These are phyloP conservation scores for Tephrocybe sp. DNA, from an alignment of 768 basidiomycete genomes.

Conservation along the genomic window DNA sequence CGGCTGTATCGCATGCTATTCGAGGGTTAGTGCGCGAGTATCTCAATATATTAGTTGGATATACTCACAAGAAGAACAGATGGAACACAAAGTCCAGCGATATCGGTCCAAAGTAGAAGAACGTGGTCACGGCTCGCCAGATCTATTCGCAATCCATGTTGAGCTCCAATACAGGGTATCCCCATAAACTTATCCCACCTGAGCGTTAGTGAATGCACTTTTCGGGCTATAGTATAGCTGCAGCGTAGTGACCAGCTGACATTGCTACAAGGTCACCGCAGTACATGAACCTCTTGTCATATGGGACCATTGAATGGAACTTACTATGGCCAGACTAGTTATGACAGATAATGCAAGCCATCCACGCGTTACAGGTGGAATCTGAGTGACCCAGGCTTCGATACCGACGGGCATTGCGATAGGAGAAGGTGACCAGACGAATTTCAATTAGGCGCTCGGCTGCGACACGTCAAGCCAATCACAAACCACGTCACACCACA, in stretches of 20 bases:
- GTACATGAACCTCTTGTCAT: neutral
- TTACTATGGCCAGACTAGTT: conserved; percentile 82
- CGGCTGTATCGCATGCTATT: conserved; percentile 93
- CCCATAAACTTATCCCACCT: conserved; percentile 43
- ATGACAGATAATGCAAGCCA: conserved; percentile 82
- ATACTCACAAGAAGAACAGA: conserved; percentile 94
- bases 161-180: neutral
- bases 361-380: conserved; percentile 86
- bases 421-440: neutral
- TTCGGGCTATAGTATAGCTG: conserved; percentile 93
- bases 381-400: conserved; percentile 88
- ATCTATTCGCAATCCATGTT: conserved; percentile 41
- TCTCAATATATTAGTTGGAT: neutral
- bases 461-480: conserved; percentile 9
- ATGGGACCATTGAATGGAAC: conserved; percentile 28
- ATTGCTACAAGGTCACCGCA: conserved; percentile 60
- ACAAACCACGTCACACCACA: conserved; percentile 14
- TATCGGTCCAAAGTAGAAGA: conserved; percentile 94
- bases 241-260: conserved; percentile 82
- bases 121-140: conserved; percentile 88
- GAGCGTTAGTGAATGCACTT: conserved; percentile 75
- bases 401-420: conserved; percentile 72
- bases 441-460: conserved; percentile 1
- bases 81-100: conserved; percentile 96
- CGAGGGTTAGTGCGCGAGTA: neutral